phyloP scores from a whole-genome alignment of 768 basidiomycete genomes.

The Mycena belliarum region DNA sequence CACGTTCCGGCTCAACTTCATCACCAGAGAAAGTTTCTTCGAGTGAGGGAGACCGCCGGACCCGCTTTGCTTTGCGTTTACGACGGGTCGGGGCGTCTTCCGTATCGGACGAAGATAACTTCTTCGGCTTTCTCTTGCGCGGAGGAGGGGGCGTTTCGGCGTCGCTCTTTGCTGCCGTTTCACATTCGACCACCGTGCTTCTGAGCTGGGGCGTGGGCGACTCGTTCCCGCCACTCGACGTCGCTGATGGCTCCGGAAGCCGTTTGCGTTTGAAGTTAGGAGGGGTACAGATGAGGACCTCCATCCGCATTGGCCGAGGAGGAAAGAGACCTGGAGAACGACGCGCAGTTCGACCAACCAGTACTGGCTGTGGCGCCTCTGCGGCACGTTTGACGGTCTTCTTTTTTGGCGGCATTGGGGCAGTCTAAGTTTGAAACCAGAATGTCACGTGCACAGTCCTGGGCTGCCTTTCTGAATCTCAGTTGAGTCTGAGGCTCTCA shows the following conservation, averaged over 20 bases:
- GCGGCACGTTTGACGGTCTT: too few relatives aligned
- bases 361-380: background rate
- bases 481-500: too few relatives aligned
- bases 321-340: background rate
- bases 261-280: background rate
- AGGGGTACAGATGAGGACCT: slow-evolving; percentile 4
- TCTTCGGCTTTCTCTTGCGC: background rate
- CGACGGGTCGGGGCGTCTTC: background rate
- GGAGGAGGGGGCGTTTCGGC: background rate
- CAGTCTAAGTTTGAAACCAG: too few relatives aligned
- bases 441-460: too few relatives aligned
- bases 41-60: background rate
- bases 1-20: slow-evolving; percentile 37
- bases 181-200: background rate
- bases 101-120: background rate
- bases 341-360: background rate
- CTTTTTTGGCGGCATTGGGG: background rate
- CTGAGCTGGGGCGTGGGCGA: background rate
- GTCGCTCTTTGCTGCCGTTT: background rate
- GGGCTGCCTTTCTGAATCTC: too few relatives aligned
- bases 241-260: background rate
- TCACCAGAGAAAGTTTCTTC: slow-evolving; percentile 10
- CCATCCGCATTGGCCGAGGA: slow-evolving; percentile 9
- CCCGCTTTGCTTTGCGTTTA: slow-evolving; percentile 1
- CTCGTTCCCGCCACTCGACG: background rate